Base-by-base conservation (phyloP, 2,329 filamentous ascomycete genomes). In the Trichoderma sp. region DNA sequence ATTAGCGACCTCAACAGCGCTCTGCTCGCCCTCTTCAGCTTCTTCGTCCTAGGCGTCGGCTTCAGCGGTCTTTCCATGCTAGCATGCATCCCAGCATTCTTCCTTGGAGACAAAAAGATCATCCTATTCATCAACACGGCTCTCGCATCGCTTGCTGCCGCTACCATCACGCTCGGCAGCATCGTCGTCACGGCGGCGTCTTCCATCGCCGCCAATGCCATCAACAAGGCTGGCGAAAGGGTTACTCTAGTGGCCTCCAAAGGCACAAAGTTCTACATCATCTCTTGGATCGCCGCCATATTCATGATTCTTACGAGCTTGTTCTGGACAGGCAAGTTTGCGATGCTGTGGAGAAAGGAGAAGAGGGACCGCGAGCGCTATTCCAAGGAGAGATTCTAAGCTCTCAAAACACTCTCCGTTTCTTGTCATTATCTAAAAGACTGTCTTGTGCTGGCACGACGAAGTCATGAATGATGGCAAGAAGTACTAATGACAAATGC, bases 1-100 rank as follows among this genome's bases (percentile, higher is more conserved):
- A 74, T 88, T 71, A 78, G 84, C 76, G 76, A 79, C n/a, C 77
- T 87, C 74, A 86, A 86, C 73, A 74, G 75, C 18, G 77, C 81
- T n/a, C 79, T 87, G 5, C 75, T 83, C n/a, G 81, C 79, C 30
- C 76, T 85, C 59, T 84, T 84, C 74, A 76, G 85, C 60, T 75
- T 87, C 68, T 86, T 83, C 75, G 80, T 83, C 51, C 70, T 87
- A 1, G 81, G 78, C 66, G 76, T 80, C 58, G 79, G 75, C 21
- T 78, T 83, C 72, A 77, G 81, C 2, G 83, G 81, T 13, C 75
- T 85, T 2, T 78, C 80, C 37, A 80, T 85, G 74, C 73, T 86
- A 2, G 73, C 75, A 16, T 79, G 77, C 59, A 64, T 81, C 60
- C 77, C 72, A 10, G 78, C 79, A 51, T 70, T 84, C 68, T 74